Base-by-base conservation (phyloP, 78 protist genomes). In the Polysphondylium violaceum region DNA sequence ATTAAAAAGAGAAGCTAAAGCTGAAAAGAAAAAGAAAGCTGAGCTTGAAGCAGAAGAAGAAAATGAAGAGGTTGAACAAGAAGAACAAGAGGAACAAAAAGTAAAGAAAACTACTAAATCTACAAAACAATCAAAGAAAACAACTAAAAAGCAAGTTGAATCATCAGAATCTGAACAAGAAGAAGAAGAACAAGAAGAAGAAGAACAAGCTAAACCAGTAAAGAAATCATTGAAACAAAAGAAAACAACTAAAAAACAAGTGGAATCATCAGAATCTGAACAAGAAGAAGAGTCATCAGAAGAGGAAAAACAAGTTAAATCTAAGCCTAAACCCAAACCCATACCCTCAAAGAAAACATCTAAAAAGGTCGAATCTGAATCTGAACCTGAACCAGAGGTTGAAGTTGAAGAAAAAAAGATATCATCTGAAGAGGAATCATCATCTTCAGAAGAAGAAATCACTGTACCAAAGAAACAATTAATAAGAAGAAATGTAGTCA, bases 1-100 rank as follows among this genome's bases (percentile, higher is more conserved):
- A 3, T n/a, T 19, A 35, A 6, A 25, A 27, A 55, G 29, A 17
- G 35, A 33, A 12, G 63, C 16, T 36, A 3, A 73, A 16, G 41
- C 38, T 3, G 7, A 1, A 36, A 29, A 78, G 5, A 3, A 78
- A 16, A 43, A 68, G 2, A 25, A 38, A 1, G 74, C 27, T 17
- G 33, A 59, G 1, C 41, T 29, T 5, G 33, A 59, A 44, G 17
- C n/a, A 25, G 72, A 75, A 23, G 59, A 61, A 27, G 85, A 75
- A 25, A 35, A 75, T 8, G 51, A 74, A n/a, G 67, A 75, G 29
- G n/a, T n/a, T n/a, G 67, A 75, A 11, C 8, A 75, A 33, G 14
- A 19, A 47, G 87, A 53, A 14, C 7, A 25, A n/a, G 29, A 35
- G 9, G 33, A 33, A 9, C 36, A 50, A 50, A 47, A 71, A 31